These are phyloP conservation scores for Peronospora farinosa DNA, from an alignment of 352 stramenopile species.

Conservation along the genomic window DNA sequence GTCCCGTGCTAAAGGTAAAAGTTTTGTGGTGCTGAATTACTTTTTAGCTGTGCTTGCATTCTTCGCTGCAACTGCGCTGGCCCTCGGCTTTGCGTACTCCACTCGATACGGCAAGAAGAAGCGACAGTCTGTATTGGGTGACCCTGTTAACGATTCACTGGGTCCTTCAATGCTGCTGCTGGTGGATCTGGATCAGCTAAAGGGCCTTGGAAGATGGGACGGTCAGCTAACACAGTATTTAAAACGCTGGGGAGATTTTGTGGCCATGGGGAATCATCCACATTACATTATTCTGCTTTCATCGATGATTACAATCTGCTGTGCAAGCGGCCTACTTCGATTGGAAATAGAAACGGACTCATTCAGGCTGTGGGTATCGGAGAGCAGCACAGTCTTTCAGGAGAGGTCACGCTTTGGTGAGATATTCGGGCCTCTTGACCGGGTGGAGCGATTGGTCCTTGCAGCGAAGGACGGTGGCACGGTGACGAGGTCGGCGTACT, in stretches of 20 bases:
- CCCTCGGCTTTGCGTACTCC: constrained; percentile 43
- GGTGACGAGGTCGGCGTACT: constrained; percentile 37
- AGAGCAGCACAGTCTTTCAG: constrained; percentile 37
- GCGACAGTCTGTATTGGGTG: constrained; percentile 21
- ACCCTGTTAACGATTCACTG: constrained; percentile 10
- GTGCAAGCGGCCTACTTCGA: constrained; percentile 32
- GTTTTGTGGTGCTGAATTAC: constrained; percentile 54
- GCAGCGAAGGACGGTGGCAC: constrained; percentile 47
- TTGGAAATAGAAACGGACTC: constrained; percentile 45
- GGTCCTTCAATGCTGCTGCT: constrained; percentile 15
- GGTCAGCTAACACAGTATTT: constrained; percentile 30
- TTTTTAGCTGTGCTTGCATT: constrained; percentile 46
- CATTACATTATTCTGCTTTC: constrained; percentile 39
- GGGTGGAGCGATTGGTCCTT: constrained; percentile 48
- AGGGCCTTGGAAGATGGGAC: constrained; percentile 32
- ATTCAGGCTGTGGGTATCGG: constrained; percentile 51
- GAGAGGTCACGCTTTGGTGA: constrained; percentile 41
- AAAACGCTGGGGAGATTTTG: constrained; percentile 43
- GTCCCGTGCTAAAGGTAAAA: constrained; percentile 25
- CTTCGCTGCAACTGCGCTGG: constrained; percentile 30
- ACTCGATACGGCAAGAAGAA: constrained; percentile 33
- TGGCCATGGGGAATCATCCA: constrained; percentile 41
- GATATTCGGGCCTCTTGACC: constrained; percentile 52
- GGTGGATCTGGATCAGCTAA: constrained; percentile 23
- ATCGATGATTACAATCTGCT: constrained; percentile 36